phyloP scores from a whole-genome alignment of 2,329 filamentous ascomycete species.

The Purpureocillium lavendulum region DNA sequence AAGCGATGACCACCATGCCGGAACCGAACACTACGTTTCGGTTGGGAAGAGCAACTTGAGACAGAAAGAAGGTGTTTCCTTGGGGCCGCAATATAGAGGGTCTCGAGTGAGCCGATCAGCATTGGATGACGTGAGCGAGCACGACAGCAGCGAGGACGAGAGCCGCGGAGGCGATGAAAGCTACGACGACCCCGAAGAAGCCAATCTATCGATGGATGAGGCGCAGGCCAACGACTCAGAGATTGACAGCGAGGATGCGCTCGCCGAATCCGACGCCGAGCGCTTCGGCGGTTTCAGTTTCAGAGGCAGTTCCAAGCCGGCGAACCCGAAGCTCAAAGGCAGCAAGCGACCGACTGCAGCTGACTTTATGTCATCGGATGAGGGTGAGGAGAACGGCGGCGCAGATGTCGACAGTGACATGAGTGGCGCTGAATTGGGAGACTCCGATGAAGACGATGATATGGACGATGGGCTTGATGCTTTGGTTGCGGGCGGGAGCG shows the following conservation, averaged over 20 bases:
- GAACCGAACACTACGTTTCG: conserved; percentile 78
- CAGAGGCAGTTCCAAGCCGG: conserved; percentile 47
- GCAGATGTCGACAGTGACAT: conserved; percentile 21
- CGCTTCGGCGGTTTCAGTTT: conserved; percentile 67
- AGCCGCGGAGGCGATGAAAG: conserved; percentile 36
- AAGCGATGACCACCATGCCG: conserved; percentile 45
- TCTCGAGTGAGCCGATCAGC: conserved; percentile 64
- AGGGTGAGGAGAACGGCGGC: conserved; percentile 24
- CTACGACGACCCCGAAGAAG: conserved; percentile 48
- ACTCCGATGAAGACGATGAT: conserved; percentile 27
- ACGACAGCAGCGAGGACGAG: conserved; percentile 34
- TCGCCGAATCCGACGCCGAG: conserved; percentile 80
- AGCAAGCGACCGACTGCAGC: conserved; percentile 40
- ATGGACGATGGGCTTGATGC: conserved; percentile 28
- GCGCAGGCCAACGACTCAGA: conserved; percentile 46
- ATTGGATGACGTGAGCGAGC: conserved; percentile 48
- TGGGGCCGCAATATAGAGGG: conserved; percentile 77
- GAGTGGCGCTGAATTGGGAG: conserved; percentile 26
- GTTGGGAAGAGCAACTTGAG: conserved; percentile 82
- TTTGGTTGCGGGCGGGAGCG: conserved; percentile 20
- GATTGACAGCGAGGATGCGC: conserved; percentile 59
- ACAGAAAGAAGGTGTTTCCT: conserved; percentile 56
- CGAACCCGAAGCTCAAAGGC: conserved; percentile 21
- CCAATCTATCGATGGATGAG: conserved; percentile 44
- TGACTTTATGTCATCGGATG: conserved; percentile 48